phyloP scores from a whole-genome alignment of 352 stramenopile genomes.

The Aphanomyces astaci region DNA sequence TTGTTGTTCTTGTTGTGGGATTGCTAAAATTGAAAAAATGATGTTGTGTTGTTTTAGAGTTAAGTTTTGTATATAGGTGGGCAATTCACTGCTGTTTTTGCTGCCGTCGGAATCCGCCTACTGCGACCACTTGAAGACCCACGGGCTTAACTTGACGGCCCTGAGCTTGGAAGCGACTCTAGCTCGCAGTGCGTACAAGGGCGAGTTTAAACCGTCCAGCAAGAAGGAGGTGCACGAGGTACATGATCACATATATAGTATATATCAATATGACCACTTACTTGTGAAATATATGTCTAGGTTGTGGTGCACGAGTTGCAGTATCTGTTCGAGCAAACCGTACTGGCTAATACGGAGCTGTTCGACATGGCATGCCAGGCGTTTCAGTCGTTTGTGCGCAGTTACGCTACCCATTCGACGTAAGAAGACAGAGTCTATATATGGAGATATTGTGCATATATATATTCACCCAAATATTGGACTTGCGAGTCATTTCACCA shows the following conservation, averaged over 20 bases:
- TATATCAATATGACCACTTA: too few species aligned
- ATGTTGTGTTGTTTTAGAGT: too few species aligned
- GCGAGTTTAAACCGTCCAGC: slow-evolving; percentile 31
- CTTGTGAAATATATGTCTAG: slow-evolving; percentile 17
- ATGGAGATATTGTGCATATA: too few species aligned
- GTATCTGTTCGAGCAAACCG: slow-evolving; percentile 75
- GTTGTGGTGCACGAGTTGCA: slow-evolving; percentile 70
- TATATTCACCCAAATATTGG: too few species aligned
- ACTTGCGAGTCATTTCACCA: too few species aligned
- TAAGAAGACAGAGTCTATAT: too few species aligned
- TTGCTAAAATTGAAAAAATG: too few species aligned
- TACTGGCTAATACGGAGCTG: slow-evolving; percentile 74
- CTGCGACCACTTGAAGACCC: slow-evolving; percentile 86
- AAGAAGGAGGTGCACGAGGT: slow-evolving; percentile 78
- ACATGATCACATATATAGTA: not conserved
- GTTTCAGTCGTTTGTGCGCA: slow-evolving; percentile 89
- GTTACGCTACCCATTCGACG: slow-evolving; percentile 88
- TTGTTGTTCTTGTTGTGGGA: too few species aligned
- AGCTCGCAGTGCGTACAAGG: slow-evolving; percentile 50
- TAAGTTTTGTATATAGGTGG: too few species aligned
- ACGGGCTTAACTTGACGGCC: slow-evolving; percentile 69
- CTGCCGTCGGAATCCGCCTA: slow-evolving; percentile 94
- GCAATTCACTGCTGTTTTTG: slow-evolving; percentile 95
- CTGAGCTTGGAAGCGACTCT: slow-evolving; percentile 82
- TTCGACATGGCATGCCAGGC: slow-evolving; percentile 80